Conservation (phyloP, 345 rosid species). For the Linum lewisii region DNA sequence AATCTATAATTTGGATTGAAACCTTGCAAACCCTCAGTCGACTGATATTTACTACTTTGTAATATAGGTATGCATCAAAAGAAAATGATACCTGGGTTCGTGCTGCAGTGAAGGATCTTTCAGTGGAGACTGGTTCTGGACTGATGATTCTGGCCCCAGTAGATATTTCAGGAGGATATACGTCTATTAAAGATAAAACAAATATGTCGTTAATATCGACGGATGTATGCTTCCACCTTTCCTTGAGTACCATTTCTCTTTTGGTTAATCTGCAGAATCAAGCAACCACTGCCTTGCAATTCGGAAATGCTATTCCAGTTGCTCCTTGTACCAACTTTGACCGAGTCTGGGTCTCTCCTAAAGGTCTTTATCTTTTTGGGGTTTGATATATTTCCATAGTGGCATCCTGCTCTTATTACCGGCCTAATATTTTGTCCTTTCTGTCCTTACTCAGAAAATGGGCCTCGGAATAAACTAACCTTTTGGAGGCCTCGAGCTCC, state of each 20-base stretch:
- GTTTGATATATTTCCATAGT: not conserved
- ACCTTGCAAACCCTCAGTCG: no score
- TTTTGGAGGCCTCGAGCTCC: constrained; percentile 98
- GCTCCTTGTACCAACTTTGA: constrained; percentile 81
- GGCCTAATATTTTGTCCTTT: not conserved
- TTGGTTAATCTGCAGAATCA: constrained; percentile 78
- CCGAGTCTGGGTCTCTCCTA: constrained; percentile 76
- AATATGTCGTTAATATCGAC: constrained; percentile 74
- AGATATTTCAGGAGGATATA: constrained; percentile 85
- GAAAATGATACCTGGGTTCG: constrained; percentile 93
- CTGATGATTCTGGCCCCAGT: constrained; percentile 82
- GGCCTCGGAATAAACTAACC: constrained; percentile 61
- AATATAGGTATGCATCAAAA: constrained; percentile 82
- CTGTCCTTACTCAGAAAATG: constrained; percentile 47
- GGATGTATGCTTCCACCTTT: constrained; percentile 79
- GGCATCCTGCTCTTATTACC: not conserved
- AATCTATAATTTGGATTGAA: no score
- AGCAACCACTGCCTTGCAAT: constrained; percentile 67
- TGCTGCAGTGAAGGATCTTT: constrained; percentile 71
- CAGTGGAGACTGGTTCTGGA: constrained; percentile 94
- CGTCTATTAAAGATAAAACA: constrained; percentile 83
- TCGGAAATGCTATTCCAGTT: constrained; percentile 77
- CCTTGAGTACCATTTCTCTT: constrained; percentile 79
- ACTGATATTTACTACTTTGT: not conserved
- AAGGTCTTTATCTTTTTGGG: constrained; percentile 41